Evolutionary conservation across 345 rosid species (phyloP), one percentile per base, ranked within the genome.

Genomic region (Euphorbia tirucalli): DNA sequence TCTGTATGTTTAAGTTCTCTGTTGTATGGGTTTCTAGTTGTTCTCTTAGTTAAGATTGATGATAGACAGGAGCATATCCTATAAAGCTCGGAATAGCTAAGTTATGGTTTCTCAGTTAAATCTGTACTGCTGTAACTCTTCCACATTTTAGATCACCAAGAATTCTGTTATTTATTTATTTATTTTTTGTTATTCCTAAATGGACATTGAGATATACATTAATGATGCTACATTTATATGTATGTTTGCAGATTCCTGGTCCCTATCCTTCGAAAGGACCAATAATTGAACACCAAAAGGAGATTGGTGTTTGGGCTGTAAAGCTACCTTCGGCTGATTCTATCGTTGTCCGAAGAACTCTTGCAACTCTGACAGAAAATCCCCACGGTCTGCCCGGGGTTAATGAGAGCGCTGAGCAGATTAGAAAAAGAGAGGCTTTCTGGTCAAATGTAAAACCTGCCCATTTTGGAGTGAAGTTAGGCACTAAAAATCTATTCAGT

Each of bases 281-380:
- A 39, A 30, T 65, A 1, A 57, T 91, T 24, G 97, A 93, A 68
- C 82, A 84, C 70, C 96, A 86, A 76, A 85, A 89, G 75, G 82
- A 87, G 78, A 72, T 88, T 71, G 93, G 93, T 35, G 90, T 91
- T 52, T 86, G 90, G 93, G 92, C 97, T 28, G 68, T 89, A 57
- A 93, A 82, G 85, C 79, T 91, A 70, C 97, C 97, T 49, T 89
- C 97, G 0, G 93, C 98, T 27, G 98, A 93, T 75, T 83, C 96
- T 3, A 65, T 84, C 18, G 88, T 89, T 74, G 96, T 93, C 30
- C 87, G 91, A 46, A 84, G 93, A 83, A 91, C 98, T 24, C 89
- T 88, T 69, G 55, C 90, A 68, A 77, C 82, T 56, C 82, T 88
- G 68, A 78, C 83, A 8, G 97, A 91, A 70, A 85, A 89, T 46